Percentiles rank a stretch among this genome's conserved stretches.
Conservation (phyloP, 306 rosid genomes). For the Quercus wislizeni region DNA sequence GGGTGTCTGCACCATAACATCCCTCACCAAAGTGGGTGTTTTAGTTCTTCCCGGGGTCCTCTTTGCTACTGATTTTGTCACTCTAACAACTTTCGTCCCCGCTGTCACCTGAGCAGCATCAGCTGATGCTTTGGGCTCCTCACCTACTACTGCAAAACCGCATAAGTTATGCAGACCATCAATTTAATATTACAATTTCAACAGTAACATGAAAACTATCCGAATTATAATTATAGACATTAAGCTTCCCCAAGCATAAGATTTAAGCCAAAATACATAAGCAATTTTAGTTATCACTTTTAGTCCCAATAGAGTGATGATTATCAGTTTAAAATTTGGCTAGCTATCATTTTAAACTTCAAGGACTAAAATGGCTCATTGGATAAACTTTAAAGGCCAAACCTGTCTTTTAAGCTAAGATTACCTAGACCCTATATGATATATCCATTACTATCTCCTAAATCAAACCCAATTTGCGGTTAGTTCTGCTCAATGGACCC, state of each 20-base stretch:
- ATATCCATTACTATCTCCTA: too few relatives aligned
- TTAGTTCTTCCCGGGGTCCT: conserved; percentile 31
- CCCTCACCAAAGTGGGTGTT: conserved; percentile 6
- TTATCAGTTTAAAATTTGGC: too few relatives aligned
- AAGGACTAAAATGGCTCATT: too few relatives aligned
- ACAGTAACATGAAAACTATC: neutral
- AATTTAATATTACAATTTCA: neutral
- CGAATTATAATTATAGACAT: neutral
- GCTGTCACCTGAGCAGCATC: conserved; percentile 21
- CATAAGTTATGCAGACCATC: neutral
- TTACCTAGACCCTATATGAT: too few relatives aligned
- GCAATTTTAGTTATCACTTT: too few relatives aligned
- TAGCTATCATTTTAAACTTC: too few relatives aligned
- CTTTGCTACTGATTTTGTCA: conserved; percentile 26
- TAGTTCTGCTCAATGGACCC: neutral
- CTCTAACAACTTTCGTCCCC: conserved; percentile 20
- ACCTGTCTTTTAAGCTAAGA: too few relatives aligned
- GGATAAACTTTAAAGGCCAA: too few relatives aligned
- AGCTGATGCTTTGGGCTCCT: conserved; percentile 24
- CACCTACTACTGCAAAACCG: conserved; percentile 21
- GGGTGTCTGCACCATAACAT: conserved; percentile 10
- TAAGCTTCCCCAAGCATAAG: neutral
- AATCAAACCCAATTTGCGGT: too few relatives aligned
- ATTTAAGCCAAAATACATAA: neutral
- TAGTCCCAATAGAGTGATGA: too few relatives aligned